Percentiles rank a stretch among this genome's conserved stretches.
phyloP scores from a whole-genome alignment of 2,329 filamentous ascomycete genomes.

The Pyrenophora teres region DNA sequence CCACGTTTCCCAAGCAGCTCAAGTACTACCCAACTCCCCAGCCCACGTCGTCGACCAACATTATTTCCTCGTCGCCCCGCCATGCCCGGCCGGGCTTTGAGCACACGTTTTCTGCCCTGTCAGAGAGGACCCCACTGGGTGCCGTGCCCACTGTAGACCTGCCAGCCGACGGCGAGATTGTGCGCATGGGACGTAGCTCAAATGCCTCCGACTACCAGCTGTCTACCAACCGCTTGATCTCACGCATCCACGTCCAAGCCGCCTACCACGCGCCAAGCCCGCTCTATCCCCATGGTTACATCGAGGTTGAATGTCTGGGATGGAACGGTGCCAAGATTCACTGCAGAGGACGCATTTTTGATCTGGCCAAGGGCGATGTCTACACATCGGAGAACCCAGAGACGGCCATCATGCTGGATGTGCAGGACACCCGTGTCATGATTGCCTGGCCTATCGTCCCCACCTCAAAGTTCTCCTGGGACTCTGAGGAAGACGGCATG shows the following conservation, averaged over 20 bases:
- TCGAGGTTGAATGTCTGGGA: slow-evolving; percentile 88
- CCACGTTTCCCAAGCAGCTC: slow-evolving; percentile 53
- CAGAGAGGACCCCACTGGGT: slow-evolving; percentile 82
- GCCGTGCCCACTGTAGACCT: slow-evolving; percentile 83
- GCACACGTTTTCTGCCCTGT: slow-evolving; percentile 63
- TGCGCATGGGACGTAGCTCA: slow-evolving; percentile 90
- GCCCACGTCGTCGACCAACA: slow-evolving; percentile 90
- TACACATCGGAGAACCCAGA: slow-evolving; percentile 89
- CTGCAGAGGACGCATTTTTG: slow-evolving; percentile 85
- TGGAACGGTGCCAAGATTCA: slow-evolving; percentile 97
- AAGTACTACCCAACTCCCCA: slow-evolving; percentile 89
- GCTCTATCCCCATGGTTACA: slow-evolving; percentile 71
- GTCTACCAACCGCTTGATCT: slow-evolving; percentile 88
- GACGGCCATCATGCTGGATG: slow-evolving; percentile 91
- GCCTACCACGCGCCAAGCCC: slow-evolving; percentile 74
- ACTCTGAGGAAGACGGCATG: slow-evolving; percentile 64
- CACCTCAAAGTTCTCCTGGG: slow-evolving; percentile 49
- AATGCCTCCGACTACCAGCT: slow-evolving; percentile 96
- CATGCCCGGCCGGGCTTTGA: slow-evolving; percentile 57
- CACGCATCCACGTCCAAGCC: slow-evolving; percentile 89
- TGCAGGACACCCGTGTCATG: slow-evolving; percentile 88
- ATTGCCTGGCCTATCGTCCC: slow-evolving; percentile 83
- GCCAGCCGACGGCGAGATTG: slow-evolving; percentile 76
- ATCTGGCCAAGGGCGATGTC: slow-evolving; percentile 83
- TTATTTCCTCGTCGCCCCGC: slow-evolving; percentile 75